Base-by-base conservation (phyloP, 106 monocot genomes). In the Dendrobium huoshanense region DNA sequence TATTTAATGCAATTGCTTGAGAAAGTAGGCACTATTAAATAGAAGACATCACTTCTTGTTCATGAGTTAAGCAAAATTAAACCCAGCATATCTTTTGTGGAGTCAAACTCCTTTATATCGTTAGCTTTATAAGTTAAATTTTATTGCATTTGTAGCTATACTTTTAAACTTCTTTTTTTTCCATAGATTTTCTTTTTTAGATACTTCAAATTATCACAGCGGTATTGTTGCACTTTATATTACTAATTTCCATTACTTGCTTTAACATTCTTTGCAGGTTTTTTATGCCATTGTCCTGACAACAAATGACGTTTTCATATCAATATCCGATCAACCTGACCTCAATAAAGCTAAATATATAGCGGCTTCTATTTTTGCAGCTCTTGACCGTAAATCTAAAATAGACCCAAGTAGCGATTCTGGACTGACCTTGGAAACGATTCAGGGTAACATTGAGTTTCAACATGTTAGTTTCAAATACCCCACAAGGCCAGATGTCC, bases 201-300 rank as follows among this genome's bases (percentile, higher is more conserved):
- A 37, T 37, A 37, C 37, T 37, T 37, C 37, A 1, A 37, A 37
- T 37, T 37, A 37, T 37, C 37, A 37, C 37, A 37, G 1, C 37
- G 1, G 37, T 37, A 37, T 37, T 37, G 37, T 1, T 37, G 2
- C 37, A 37, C 37, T 37, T 37, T 37, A 37, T 70, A 31, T 31
- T 70, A 10, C 70, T 70, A 31, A 70, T 37, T 31, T 33, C 33
- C 33, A 19, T 43, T 13, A 1, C 51, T 22, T 33, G 7, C 4
- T 37, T 70, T 37, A 1, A 33, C 11, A 87, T 87, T 84, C 88
- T 55, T 85, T 88, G 37, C 77, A 90, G 90, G 88, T 86, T 73
- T 88, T 91, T 77, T 84, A 88, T 47, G 88, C 88, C 33, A 82
- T 91, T 64, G 51, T 84, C 29, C 82, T 91, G 91, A 77, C 88